Base-by-base conservation (phyloP, 257 asterid genomes). In the Solanum pinnatisectum region DNA sequence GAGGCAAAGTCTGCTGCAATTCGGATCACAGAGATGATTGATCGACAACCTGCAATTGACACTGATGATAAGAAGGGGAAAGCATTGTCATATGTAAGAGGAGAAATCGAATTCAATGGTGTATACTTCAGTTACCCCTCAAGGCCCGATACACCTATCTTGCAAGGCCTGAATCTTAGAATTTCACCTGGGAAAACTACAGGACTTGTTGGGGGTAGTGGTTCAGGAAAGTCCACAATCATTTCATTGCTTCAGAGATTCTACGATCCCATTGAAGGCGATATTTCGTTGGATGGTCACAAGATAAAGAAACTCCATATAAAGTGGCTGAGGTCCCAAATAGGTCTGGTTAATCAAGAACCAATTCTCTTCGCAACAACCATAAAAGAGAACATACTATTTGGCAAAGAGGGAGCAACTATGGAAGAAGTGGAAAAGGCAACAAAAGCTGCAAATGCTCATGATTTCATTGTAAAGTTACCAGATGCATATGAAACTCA, bases 261-360 rank as follows among this genome's bases (percentile, higher is more conserved):
- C 79, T 95, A 95, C 18, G 98, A 95, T 78, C 96, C 98, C 11
- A 88, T 91, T 49, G 96, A 94, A 90, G 98, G 98, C 6, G 98
- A 94, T 56, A 92, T 95, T 46, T 79, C 91, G 32, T 89, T 95
- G 36, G 98, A 95, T 72, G 98, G 98, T 16, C 83, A 95, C 92
- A 94, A 93, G 87, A 95, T 95, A 87, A 93, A 92, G 87, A 88
- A 90, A 90, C 92, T 95, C 18, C 98, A 95, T 91, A 94, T 95
- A 83, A 94, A 93, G 86, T 95, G 98, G 98, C 33, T 94, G 88
- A 93, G 98, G 83, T 94, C 98, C 60, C 96, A 94, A 76, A 92
- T 95, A 95, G 98, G 98, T 16, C 88, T 95, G 88, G 98, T 95
- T 40, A 95, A 93, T 91, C 98, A 95, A 91, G 98, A 95, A 84